Base-by-base conservation (phyloP, 2,329 filamentous ascomycete genomes). In the Aspergillus sp. region DNA sequence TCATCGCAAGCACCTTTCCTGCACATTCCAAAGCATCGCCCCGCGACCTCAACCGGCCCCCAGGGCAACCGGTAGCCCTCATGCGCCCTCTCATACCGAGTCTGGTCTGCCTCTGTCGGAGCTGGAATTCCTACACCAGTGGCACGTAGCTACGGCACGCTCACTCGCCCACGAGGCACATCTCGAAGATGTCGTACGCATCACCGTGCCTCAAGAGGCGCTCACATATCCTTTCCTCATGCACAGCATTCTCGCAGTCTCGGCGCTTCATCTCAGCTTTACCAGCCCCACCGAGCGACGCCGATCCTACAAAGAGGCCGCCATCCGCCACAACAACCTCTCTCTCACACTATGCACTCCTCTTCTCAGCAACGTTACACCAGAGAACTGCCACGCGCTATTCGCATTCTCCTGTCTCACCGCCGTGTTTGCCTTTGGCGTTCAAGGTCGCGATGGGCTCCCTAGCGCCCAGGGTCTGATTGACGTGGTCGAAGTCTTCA, bases 121-220 rank as follows among this genome's bases (percentile, higher is more conserved):
- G 1, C 32, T 64, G 45, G 62, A 64, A 31, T 46, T 64, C 31
- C 20, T 64, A 14, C 58, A 64, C 16, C 55, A 63, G 22, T 64
- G 62, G 62, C 60, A 64, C 46, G 55, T 54, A 12, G 24, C 12
- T 4, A 63, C 55, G 4, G 55, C 49, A 3, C 22, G 49, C 1
- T 60, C 56, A 2, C 20, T 64, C 26, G 53, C 52, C 1, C 29
- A 51, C 14, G 50, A 20, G 2, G 42, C 32, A 14, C 22, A 52
- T 3, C 31, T 56, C 6, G 26, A 57, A 18, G 56, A 57, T 9
- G 26, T 63, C 4, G 32, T 63, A 12, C 58, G 57, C 6, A 49
- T 39, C 11, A 52, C 47, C n/a, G 54, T 63, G 11, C 60, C 57
- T 1, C 54, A 56, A 16, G 36, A 54, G 49, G 62, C 54, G 1